Evolutionary conservation across 192 early-diverging fungal genomes (phyloP), one percentile per base, ranked within the genome.

Genomic region (Podila minutissima): DNA sequence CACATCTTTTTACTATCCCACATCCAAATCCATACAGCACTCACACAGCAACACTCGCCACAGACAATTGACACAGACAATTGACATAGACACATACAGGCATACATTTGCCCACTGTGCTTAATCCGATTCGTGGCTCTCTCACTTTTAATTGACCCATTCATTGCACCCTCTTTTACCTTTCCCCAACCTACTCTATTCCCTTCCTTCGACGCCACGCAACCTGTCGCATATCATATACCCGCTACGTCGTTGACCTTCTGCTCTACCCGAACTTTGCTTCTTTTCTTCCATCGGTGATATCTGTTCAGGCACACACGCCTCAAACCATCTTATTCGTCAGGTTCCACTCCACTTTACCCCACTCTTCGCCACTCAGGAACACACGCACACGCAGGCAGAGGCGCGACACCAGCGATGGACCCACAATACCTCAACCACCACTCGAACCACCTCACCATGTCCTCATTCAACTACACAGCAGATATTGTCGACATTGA

Each of bases 401-500:
- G 35, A 37, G 35, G 24, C n/a, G 0, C 53, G 12, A 55, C 51
- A 55, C 51, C 15, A 55, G 22, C 9, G 5, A 26, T 24, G n/a
- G 24, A 55, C 17, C n/a, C 53, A 11, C 20, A 10, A 24, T n/a
- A 26, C n/a, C 53, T 55, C 24, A 24, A 24, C n/a, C 53, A 55
- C 53, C 20, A 55, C 53, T 10, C n/a, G n/a, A 24, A 55, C 24
- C 53, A 55, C 53, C 17, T 19, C 59, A 61, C 28, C 15, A 61
- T 61, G 59, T 28, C 77, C 62, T 81, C 77, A 12, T 73, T 81
- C 63, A 69, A 72, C 50, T 72, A 73, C 33, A 64, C 77, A 19
- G 59, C 77, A 20, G 77, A 81, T 38, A 71, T 69, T 29, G 77
- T 81, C 28, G 77, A 81, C 38, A 35, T 81, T 29, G 77, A 81